These are phyloP conservation scores for Sungouiella blattae DNA, from an alignment of 805 yeast species.

Conservation along the genomic window DNA sequence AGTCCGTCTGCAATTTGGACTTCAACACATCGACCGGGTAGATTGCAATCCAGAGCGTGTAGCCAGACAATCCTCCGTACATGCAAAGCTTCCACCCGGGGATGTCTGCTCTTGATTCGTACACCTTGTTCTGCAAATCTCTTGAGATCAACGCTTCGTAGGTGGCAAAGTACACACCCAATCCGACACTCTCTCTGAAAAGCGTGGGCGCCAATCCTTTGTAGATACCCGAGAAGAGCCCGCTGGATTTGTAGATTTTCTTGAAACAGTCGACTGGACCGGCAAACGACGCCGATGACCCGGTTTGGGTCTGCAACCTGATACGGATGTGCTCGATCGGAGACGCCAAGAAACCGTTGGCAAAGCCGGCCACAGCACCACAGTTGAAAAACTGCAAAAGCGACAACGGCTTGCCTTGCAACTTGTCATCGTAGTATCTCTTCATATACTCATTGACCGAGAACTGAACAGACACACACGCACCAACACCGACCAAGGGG, in stretches of 20 bases:
- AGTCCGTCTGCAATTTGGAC: constrained; percentile 75
- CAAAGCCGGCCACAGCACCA: constrained; percentile 91
- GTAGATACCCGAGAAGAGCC: constrained; percentile 57
- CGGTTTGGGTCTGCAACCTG: constrained; percentile 84
- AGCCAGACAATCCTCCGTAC: constrained; percentile 90
- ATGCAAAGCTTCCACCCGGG: constrained; percentile 84
- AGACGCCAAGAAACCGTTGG: constrained; percentile 82
- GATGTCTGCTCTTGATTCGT: constrained; percentile 60
- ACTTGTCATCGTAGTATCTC: constrained; percentile 56
- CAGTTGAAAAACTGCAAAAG: constrained; percentile 70
- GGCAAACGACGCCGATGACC: constrained; percentile 43
- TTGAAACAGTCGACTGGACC: constrained; percentile 76
- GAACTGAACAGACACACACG: constrained; percentile 94
- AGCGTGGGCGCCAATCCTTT: constrained; percentile 83
- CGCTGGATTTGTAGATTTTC: constrained; percentile 52
- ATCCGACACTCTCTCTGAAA: constrained; percentile 79
- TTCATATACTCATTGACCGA: constrained; percentile 95
- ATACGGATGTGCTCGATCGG: constrained; percentile 97
- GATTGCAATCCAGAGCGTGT: constrained; percentile 77
- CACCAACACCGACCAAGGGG: constrained; percentile 66
- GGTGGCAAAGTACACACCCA: constrained; percentile 84
- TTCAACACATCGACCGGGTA: constrained; percentile 92
- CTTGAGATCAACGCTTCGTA: constrained; percentile 82
- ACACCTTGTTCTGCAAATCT: constrained; percentile 46
- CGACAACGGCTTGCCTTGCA: constrained; percentile 44